Percentiles rank a stretch among this genome's conserved stretches.
phyloP scores from a whole-genome alignment of 345 rosid genomes.

The Citrus reticulata region DNA sequence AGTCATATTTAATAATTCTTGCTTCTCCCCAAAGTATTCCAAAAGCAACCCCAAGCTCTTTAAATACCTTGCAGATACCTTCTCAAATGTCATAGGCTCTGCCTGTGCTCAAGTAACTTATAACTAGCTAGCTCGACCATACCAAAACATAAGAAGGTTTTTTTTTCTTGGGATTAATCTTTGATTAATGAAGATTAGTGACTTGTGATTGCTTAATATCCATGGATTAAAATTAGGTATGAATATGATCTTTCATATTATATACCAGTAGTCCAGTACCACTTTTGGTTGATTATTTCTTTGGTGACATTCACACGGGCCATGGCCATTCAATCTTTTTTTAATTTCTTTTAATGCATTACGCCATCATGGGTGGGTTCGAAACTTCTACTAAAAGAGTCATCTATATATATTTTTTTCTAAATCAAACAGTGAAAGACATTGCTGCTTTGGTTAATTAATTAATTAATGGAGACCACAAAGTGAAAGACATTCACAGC shows the following conservation, averaged over 20 bases:
- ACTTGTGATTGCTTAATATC: neutral
- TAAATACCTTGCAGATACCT: too few species aligned
- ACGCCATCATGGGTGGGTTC: neutral
- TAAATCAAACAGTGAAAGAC: neutral
- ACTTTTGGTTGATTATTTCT: too few species aligned
- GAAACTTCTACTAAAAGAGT: neutral
- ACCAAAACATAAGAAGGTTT: neutral
- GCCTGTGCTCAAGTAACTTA: too few species aligned
- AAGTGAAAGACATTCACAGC: neutral
- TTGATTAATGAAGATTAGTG: neutral
- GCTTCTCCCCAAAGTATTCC: neutral
- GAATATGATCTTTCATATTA: neutral
- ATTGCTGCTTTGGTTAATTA: neutral
- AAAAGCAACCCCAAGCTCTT: neutral
- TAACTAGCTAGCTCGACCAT: too few species aligned
- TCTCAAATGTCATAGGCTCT: too few species aligned
- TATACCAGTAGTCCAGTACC: neutral
- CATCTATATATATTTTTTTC: neutral
- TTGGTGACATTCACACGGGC: neutral
- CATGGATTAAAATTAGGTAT: neutral
- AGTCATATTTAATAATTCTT: neutral
- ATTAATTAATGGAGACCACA: neutral
- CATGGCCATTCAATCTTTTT: neutral
- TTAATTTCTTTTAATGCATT: neutral
- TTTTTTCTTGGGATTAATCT: neutral